A percentile compares a stretch with the other conserved stretches of the same genome.
phyloP scores from a whole-genome alignment of 1,139 yeast species.

The Pichia sp. region DNA sequence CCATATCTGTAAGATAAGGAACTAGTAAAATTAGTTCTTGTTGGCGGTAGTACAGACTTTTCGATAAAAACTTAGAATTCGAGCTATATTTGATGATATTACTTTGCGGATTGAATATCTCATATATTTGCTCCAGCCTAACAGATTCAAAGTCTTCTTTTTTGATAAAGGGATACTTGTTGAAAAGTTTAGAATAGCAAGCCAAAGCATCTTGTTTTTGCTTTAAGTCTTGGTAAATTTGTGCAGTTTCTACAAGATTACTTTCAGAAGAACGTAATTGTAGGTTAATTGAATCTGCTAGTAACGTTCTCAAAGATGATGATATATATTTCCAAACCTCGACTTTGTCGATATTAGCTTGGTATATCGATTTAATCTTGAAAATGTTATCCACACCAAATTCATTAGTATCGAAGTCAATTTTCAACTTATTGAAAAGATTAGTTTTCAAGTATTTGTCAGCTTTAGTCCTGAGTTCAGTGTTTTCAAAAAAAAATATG shows the following conservation, averaged over 20 bases:
- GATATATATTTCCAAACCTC: constrained; percentile 51
- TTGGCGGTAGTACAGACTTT: constrained; percentile 21
- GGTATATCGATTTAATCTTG: constrained; percentile 39
- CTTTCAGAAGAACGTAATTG: constrained; percentile 35
- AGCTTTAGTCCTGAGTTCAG: constrained; percentile 28
- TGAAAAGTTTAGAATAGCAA: constrained; percentile 22
- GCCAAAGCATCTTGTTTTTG: constrained; percentile 26
- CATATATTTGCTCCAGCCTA: neutral
- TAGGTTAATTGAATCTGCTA: constrained; percentile 53
- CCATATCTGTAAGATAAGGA: constrained; percentile 14
- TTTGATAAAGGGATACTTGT: constrained; percentile 8
- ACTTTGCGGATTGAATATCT: neutral
- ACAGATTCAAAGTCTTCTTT: constrained; percentile 10
- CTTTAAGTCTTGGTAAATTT: constrained; percentile 24
- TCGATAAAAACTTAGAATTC: constrained; percentile 18
- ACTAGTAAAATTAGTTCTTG: constrained; percentile 19
- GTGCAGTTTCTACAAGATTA: constrained; percentile 21
- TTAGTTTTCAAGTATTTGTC: constrained; percentile 50
- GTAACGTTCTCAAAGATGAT: constrained; percentile 45
- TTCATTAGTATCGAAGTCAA: constrained; percentile 52
- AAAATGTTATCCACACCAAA: constrained; percentile 41
- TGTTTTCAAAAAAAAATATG: constrained; percentile 50
- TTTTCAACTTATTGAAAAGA: constrained; percentile 57
- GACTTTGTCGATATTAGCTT: constrained; percentile 34
- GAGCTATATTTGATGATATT: neutral